Percentiles rank a stretch among this genome's conserved stretches.
Conservation (phyloP, 1,284 basidiomycete species). For the Schizophyllum commune region DNA sequence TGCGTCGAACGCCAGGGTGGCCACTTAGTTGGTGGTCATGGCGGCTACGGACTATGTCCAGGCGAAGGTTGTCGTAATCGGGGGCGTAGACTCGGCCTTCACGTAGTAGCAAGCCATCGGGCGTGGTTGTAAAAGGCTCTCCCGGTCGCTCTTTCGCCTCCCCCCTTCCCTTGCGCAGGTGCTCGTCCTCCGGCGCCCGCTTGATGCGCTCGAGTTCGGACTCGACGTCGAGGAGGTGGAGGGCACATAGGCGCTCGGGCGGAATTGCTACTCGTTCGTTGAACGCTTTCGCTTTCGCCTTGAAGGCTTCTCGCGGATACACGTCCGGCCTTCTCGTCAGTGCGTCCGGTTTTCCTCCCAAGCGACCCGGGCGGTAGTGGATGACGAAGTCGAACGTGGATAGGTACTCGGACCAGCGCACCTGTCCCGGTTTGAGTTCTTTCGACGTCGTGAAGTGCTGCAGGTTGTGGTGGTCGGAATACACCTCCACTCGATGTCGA, state of each 20-base stretch:
- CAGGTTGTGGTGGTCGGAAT: conserved; percentile 18
- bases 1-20: conserved; percentile 9
- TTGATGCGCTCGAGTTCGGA: conserved; percentile 3
- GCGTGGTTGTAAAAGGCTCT: neutral
- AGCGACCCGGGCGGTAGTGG: too few species aligned
- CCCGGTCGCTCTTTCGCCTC: neutral
- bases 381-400: too few species aligned
- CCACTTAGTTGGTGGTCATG: conserved; percentile 12
- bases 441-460: conserved; percentile 4
- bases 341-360: conserved; percentile 20
- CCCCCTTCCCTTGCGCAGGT: neutral
- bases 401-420: too few species aligned
- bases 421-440: conserved; percentile 1
- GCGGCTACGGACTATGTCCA: too few species aligned
- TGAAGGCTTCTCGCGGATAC: conserved; percentile 13
- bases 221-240: conserved; percentile 8
- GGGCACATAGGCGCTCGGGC: too few species aligned
- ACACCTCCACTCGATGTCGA: conserved; percentile 5
- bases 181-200: neutral
- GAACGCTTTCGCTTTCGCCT: too few species aligned
- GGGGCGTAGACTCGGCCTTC: conserved; percentile 15
- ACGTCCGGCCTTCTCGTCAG: conserved; percentile 19
- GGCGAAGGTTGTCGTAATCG: too few species aligned
- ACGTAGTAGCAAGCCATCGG: conserved; percentile 8
- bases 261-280: too few species aligned